These are phyloP conservation scores for Cokeromyces recurvatus DNA, from an alignment of 371 early-diverging fungal species.

Conservation along the genomic window DNA sequence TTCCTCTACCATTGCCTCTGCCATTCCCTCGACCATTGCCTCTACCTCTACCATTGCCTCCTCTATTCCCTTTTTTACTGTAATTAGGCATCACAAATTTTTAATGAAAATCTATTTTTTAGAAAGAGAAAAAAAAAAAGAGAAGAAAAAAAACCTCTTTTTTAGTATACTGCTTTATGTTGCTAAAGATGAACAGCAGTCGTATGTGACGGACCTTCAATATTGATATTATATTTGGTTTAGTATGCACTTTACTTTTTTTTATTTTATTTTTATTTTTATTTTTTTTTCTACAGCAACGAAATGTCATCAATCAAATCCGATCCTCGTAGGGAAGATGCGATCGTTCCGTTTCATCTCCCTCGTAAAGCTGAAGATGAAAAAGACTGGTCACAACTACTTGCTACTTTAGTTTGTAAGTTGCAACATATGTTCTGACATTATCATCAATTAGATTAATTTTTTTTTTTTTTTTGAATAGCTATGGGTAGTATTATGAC, in stretches of 20 bases:
- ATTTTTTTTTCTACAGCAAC: background rate
- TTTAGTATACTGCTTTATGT: too few relatives aligned
- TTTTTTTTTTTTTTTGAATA: conserved; percentile 2
- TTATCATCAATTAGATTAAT: background rate
- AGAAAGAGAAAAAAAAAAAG: too few relatives aligned
- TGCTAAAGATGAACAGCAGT: too few relatives aligned
- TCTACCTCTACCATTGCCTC: conserved; percentile 16
- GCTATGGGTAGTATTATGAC: conserved; percentile 43
- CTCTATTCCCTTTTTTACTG: conserved; percentile 9
- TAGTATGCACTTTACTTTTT: too few relatives aligned
- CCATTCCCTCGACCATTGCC: conserved; percentile 30
- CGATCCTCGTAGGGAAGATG: conserved; percentile 43
- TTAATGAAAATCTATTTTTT: too few relatives aligned
- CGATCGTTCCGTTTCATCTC: conserved; percentile 39
- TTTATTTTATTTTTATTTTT: background rate
- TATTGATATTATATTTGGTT: too few relatives aligned
- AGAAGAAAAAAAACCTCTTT: too few relatives aligned
- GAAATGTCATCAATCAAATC: conserved; percentile 37
- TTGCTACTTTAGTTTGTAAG: conserved; percentile 40
- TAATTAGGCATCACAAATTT: conserved; percentile 12
- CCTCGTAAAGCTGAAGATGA: conserved; percentile 25
- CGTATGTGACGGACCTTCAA: too few relatives aligned
- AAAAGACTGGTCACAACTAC: conserved; percentile 24
- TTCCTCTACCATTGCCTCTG: conserved; percentile 16
- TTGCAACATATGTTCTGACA: too few relatives aligned